Base-by-base conservation (phyloP, 2,329 filamentous ascomycete genomes). In the Tympanopsis confertula region DNA sequence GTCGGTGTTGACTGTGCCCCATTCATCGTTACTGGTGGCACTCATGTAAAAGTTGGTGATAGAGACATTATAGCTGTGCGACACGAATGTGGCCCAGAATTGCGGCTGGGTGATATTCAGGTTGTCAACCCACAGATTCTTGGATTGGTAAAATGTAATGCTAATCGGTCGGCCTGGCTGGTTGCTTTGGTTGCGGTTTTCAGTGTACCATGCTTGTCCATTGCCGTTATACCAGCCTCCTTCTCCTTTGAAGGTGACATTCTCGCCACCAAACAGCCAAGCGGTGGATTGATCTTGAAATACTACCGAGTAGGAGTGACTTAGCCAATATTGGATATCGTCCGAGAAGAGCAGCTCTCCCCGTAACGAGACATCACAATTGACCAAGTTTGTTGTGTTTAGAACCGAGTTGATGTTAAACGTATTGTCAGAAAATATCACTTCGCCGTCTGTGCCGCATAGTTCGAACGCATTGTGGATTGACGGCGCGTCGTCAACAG, bases 11-110 rank as follows among this genome's bases (percentile, higher is more conserved):
- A 66, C 59, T 2, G 65, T 65, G 26, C 47, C 56, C 57, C 59
- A 65, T 39, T 60, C 54, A 19, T 59, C 61, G 38, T 56, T 57
- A 22, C 60, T 66, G 2, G 58, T 63, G 1, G 66, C 58, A 43
- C 65, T 65, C 58, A 70, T 68, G 38, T 66, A 64, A n/a, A 69
- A 51, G 41, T 70, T 70, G 7, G 63, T 67, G 57, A 71, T 65
- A 10, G 65, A 68, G 38, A 70, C 56, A 41, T 70, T 69, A 42
- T 65, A 54, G 30, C 59, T 64, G 41, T 68, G 53, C 14, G 63
- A 63, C 5, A 64, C 54, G 42, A 63, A 62, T 0, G 55, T 63
- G 35, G 62, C 64, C 67, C 67, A 70, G 47, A 70, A 70, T 42
- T 70, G 66, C 3, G 57, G 51, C 50, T 68, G 62, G 5, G 58